Conservation (phyloP, 495 filamentous ascomycete species). For the Podospora fimiseda region DNA sequence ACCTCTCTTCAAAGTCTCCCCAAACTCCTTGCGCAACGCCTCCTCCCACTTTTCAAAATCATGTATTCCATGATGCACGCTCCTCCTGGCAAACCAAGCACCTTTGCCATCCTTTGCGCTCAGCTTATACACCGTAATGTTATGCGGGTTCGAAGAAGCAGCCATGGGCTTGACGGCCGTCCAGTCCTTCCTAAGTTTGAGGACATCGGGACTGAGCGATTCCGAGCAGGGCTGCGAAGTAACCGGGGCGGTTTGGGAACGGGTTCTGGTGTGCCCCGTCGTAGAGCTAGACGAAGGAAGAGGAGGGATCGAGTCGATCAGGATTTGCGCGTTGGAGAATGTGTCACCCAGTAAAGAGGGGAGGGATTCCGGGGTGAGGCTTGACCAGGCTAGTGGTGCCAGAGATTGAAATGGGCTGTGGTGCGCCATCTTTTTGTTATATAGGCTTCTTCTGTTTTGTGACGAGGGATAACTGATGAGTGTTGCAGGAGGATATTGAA, state of each 20-base stretch:
- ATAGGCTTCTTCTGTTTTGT: no score
- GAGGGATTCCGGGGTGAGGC: conserved; percentile 42
- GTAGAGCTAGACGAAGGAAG: conserved; percentile 8
- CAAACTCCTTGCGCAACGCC: conserved; percentile 55
- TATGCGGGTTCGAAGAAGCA: conserved; percentile 63
- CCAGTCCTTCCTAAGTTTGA: conserved; percentile 70
- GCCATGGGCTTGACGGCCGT: conserved; percentile 68
- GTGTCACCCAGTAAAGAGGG: conserved; percentile 50
- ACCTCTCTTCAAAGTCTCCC: conserved; percentile 52
- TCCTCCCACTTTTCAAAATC: conserved; percentile 60
- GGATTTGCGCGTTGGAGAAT: conserved; percentile 58
- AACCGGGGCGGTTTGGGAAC: conserved; percentile 30
- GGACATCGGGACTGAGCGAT: conserved; percentile 3
- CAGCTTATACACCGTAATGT: conserved; percentile 74
- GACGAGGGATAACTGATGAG: no score
- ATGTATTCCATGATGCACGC: conserved; percentile 60
- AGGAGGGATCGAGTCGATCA: conserved; percentile 68
- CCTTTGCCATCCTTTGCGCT: conserved; percentile 72
- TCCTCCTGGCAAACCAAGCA: conserved; percentile 82
- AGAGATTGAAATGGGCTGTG: conserved; percentile 71
- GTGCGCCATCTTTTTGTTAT: no score
- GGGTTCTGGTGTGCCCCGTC: conserved; percentile 13
- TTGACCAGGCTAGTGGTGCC: conserved; percentile 60
- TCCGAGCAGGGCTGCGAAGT: not conserved
- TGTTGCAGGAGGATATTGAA: no score